Base-by-base conservation (phyloP, 116 monocot species). In the Zostera marina region DNA sequence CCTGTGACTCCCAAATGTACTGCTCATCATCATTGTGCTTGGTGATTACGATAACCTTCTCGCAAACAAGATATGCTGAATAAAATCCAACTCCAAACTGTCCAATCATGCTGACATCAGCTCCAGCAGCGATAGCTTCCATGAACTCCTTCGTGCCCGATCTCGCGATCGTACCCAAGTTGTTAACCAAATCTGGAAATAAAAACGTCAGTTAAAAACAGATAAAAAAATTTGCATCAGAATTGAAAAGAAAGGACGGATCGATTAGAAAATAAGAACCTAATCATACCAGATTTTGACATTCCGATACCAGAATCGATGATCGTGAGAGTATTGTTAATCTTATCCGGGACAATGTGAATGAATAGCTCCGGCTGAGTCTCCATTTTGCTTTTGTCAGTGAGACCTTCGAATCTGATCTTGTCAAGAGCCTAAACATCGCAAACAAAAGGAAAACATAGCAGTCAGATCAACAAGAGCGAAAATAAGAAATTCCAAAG, bases 31-130 rank as follows among this genome's bases (percentile, higher is more conserved):
- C 55, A 12, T 70, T 70, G 63, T 70, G 70, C 21, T 70, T 70
- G 14, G 70, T 63, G 22, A 23, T 55, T 13, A 55, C 54, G 26
- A 55, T 55, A 23, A 55, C 54, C 54, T 55, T 55, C 54, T 72
- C 72, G 8, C 66, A 59, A 8, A 72, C 72, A 14, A 72, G 38
- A 57, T 72, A 72, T 3, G 71, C 65, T 4, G 70, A 70, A 47
- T 70, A 70, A 43, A 70, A 70, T 9, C 70, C 70, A 14, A 73
- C 73, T 14, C 73, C 73, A n/a, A 73, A 73, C 62, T 73, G 73
- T 3, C 73, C 73, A 49, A 73, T 73, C 73, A 73, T 73, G 66
- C 73, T 73, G 13, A 73, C 73, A 48, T 73, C 73, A 44, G 70
- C 70, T 11, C 70, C 70, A 19, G 70, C 70, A 15, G 62, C 55